Percentiles rank a stretch among this genome's conserved stretches.
These are phyloP conservation scores for Kluyveromyces marxianus DNA, from an alignment of 1,139 yeast genomes.

Conservation along the genomic window DNA sequence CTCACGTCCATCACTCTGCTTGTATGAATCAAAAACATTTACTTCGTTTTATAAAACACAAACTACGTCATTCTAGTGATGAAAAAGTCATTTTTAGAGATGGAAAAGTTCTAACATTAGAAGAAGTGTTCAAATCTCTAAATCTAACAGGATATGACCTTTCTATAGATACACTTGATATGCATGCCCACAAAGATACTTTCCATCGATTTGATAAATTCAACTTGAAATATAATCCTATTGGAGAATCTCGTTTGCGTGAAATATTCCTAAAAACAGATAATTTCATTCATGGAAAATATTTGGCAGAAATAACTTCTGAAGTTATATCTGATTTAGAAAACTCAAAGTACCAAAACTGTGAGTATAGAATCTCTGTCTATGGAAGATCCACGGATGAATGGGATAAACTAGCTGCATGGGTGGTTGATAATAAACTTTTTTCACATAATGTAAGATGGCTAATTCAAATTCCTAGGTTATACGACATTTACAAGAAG, in stretches of 20 bases:
- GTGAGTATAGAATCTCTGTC: slow-evolving; percentile 87
- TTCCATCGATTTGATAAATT: slow-evolving; percentile 97
- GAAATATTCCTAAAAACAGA: slow-evolving; percentile 95
- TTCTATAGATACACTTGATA: slow-evolving; percentile 92
- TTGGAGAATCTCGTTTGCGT: slow-evolving; percentile 94
- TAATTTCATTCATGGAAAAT: slow-evolving; percentile 80
- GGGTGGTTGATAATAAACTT: slow-evolving; percentile 91
- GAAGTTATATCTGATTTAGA: slow-evolving; percentile 94
- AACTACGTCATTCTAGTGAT: slow-evolving; percentile 69
- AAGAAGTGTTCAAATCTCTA: slow-evolving; percentile 83
- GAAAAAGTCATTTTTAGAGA: slow-evolving; percentile 93
- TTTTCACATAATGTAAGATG: slow-evolving; percentile 93
- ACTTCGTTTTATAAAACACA: slow-evolving; percentile 87
- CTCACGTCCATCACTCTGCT: slow-evolving; percentile 98
- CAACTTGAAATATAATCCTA: slow-evolving; percentile 93
- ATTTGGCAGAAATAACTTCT: slow-evolving; percentile 85
- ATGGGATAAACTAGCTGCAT: slow-evolving; percentile 91
- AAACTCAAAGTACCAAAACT: slow-evolving; percentile 93
- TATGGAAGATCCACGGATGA: slow-evolving; percentile 86
- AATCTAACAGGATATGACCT: slow-evolving; percentile 89
- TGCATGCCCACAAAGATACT: slow-evolving; percentile 98
- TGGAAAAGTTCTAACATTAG: slow-evolving; percentile 78
- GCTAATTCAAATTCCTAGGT: slow-evolving; percentile 91
- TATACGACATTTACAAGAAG: slow-evolving; percentile 82
- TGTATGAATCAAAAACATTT: slow-evolving; percentile 98